Conservation (phyloP, 192 early-diverging fungal genomes). For the Geranomyces variabilis region DNA sequence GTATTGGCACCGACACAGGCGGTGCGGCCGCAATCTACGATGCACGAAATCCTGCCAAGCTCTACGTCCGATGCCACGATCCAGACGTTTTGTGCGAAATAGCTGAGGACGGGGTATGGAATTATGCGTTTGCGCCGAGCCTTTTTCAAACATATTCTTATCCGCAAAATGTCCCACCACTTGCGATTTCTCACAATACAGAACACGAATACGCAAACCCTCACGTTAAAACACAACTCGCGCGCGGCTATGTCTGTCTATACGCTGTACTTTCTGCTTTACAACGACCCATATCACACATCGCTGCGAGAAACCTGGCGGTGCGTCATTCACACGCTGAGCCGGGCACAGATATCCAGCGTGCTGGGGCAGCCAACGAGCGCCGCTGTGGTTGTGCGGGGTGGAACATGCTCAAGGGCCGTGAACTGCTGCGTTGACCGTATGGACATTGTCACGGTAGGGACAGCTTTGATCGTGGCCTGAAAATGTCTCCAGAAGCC, state of each 20-base stretch:
- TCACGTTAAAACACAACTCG: conserved; percentile 47
- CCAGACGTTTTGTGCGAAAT: conserved; percentile 48
- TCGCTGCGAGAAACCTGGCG: conserved; percentile 47
- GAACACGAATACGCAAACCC: conserved; percentile 37
- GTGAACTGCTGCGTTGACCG: conserved; percentile 41
- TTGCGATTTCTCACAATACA: neutral
- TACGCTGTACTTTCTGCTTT: conserved; percentile 50
- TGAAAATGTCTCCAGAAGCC: neutral
- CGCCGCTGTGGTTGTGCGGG: conserved; percentile 46
- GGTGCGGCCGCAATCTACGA: conserved; percentile 7
- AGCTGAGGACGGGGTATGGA: conserved; percentile 36
- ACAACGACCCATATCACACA: conserved; percentile 50
- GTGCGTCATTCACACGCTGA: conserved; percentile 47
- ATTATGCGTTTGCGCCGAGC: too few relatives aligned
- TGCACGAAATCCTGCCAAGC: conserved; percentile 12
- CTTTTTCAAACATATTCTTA: neutral
- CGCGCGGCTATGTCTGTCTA: neutral
- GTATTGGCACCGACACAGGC: neutral
- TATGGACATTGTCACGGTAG: conserved; percentile 32
- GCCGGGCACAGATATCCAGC: conserved; percentile 51
- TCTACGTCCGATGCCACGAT: conserved; percentile 48
- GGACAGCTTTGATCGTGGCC: neutral
- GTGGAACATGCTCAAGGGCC: conserved; percentile 33
- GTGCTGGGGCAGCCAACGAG: conserved; percentile 51
- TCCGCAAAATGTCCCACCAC: too few relatives aligned